Evolutionary conservation across 1,284 basidiomycete genomes (phyloP).

Genomic region (Trametes polyzona): DNA sequence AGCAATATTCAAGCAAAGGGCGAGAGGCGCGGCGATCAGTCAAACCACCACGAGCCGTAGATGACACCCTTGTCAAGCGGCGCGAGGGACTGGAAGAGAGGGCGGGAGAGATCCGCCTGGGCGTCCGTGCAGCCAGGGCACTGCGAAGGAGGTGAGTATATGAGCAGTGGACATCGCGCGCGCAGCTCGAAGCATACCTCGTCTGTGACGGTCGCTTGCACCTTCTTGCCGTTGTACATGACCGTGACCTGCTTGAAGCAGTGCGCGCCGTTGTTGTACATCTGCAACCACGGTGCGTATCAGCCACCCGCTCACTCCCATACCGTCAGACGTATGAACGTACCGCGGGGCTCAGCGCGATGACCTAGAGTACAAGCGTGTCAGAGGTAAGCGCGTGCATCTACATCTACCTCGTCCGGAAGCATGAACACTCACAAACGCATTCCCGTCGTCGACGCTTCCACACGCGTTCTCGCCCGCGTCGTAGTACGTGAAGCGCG

Average conservation of each 20-base stretch:
- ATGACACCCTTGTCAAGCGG: slow-evolving; percentile 32
- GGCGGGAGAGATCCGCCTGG: slow-evolving; percentile 21
- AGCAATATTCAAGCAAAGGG: not conserved
- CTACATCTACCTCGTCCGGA: too few species aligned
- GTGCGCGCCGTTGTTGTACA: slow-evolving; percentile 26
- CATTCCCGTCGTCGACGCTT: slow-evolving; percentile 33
- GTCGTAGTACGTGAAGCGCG: slow-evolving; percentile 40
- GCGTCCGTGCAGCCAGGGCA: slow-evolving; percentile 21
- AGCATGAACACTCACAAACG: slow-evolving; percentile 40
- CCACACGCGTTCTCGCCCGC: slow-evolving; percentile 45
- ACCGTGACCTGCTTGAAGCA: slow-evolving; percentile 28
- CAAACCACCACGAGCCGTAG: slow-evolving; percentile 32
- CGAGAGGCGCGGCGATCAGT: not conserved
- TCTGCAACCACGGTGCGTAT: slow-evolving; percentile 12
- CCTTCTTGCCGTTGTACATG: slow-evolving; percentile 26
- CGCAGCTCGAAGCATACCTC: slow-evolving; percentile 12
- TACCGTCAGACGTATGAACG: slow-evolving; percentile 5
- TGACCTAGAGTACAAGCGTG: slow-evolving; percentile 35
- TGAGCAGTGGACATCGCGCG: not conserved
- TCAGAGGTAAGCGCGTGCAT: too few species aligned
- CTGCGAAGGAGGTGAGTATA: not conserved
- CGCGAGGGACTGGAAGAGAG: slow-evolving; percentile 28
- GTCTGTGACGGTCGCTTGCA: slow-evolving; percentile 25
- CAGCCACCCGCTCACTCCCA: not conserved
- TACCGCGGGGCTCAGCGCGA: slow-evolving; percentile 43